Percentiles rank a stretch among this genome's conserved stretches.
Evolutionary conservation across 2,329 filamentous ascomycete genomes (phyloP).

Genomic region (Venturiaceae sp.): DNA sequence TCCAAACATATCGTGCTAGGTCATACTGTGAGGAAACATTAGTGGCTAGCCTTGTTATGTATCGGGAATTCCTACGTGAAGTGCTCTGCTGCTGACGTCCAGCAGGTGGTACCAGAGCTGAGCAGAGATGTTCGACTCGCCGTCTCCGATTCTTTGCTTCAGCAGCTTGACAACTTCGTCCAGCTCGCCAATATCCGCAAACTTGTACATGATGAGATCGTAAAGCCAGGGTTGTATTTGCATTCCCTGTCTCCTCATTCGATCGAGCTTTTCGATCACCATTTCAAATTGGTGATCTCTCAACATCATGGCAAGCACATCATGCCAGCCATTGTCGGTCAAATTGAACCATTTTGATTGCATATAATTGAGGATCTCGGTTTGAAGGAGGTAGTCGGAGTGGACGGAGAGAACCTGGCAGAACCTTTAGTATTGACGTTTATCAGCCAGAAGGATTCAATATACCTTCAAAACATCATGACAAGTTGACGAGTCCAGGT

Average conservation of each 20-base stretch:
- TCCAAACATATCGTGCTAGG: constrained; percentile 64
- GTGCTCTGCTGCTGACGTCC: constrained; percentile 58
- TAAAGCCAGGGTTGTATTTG: constrained; percentile 62
- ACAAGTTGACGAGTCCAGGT: constrained; percentile 57
- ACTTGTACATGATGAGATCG: constrained; percentile 64
- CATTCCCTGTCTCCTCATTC: constrained; percentile 49
- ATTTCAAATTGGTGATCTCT: constrained; percentile 77
- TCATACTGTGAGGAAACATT: constrained; percentile 39
- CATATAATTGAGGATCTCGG: constrained; percentile 64
- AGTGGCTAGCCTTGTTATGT: constrained; percentile 4
- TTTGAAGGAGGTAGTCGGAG: constrained; percentile 71
- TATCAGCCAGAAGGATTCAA: constrained; percentile 28
- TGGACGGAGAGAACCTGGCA: constrained; percentile 64
- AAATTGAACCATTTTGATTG: constrained; percentile 60
- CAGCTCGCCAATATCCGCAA: constrained; percentile 63
- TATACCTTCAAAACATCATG: constrained; percentile 54
- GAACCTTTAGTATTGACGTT: neutral
- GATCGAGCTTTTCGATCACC: constrained; percentile 50
- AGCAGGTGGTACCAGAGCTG: constrained; percentile 62
- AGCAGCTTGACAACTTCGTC: constrained; percentile 68
- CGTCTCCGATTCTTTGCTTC: constrained; percentile 41
- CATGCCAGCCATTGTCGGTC: constrained; percentile 52
- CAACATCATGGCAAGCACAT: constrained; percentile 63
- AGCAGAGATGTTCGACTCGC: constrained; percentile 32
- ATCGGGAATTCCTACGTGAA: constrained; percentile 35